Evolutionary conservation across 805 yeast species (phyloP), one percentile per base, ranked within the genome.

Genomic region (Candida nonsorbophila): DNA sequence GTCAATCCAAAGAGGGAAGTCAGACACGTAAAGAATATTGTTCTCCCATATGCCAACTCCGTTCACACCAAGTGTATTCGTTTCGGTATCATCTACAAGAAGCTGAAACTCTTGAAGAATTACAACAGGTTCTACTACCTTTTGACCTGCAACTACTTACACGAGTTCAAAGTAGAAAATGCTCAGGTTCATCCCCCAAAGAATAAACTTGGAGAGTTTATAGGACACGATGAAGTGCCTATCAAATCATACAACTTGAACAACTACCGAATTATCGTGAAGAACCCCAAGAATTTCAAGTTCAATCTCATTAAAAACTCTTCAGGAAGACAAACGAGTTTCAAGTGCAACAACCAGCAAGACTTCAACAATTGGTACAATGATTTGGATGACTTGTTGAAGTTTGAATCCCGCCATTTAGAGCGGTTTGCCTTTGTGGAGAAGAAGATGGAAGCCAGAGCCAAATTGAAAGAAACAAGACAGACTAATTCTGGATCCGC

Each of bases 341-440:
- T 71, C 49, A 58, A 67, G 55, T 55, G 79, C 51, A 45, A 66
- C 36, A 61, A 58, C 16, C 51, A 41, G 10, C 59, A 53, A 20
- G 72, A 72, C 29, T 69, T 69, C 28, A 47, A 45, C 15, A 64
- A 62, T 39, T 79, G 85, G 85, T 53, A 60, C 20, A 66, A 62
- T 16, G 81, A 77, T 45, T 51, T 79, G 25, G 54, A 58, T 17
- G 78, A 75, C 37, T 53, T 79, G 39, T 61, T 72, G 18, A 58
- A 63, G 27, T 73, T 67, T 39, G 62, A 63, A 14, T 51, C 55
- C 30, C 45, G 53, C 20, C 71, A 74, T 24, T 47, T 58, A 20
- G 70, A 69, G 19, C 67, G 86, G 51, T 71, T 74, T 36, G 57
- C 55, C 28, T 65, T 53, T 46, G 70, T 59, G 20, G 70, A 59